A percentile compares a stretch with the other conserved stretches of the same genome.
phyloP scores from a whole-genome alignment of 805 yeast species.

The Metschnikowia orientalis region DNA sequence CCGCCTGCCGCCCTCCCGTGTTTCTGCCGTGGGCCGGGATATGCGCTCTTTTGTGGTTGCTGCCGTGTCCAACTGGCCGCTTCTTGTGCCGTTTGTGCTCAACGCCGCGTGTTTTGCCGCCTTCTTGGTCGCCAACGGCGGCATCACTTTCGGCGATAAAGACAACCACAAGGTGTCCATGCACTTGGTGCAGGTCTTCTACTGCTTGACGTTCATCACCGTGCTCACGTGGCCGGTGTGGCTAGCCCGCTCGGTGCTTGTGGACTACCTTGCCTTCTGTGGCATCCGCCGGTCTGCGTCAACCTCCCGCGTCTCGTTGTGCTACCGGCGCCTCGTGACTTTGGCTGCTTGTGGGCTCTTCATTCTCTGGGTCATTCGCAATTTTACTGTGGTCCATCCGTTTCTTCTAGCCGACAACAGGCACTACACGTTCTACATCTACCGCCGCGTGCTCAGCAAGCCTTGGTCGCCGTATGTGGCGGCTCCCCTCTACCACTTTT shows the following conservation, averaged over 20 bases:
- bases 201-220: slow-evolving; percentile 61
- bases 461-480: slow-evolving; percentile 44
- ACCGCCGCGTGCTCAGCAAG: slow-evolving; percentile 58
- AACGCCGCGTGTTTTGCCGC: slow-evolving; percentile 50
- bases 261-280: slow-evolving; percentile 33
- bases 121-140: slow-evolving; percentile 67
- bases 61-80: slow-evolving; percentile 18
- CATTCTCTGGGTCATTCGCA: slow-evolving; percentile 47
- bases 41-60: slow-evolving; percentile 6
- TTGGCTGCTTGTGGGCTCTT: slow-evolving; percentile 6
- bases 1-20: not conserved
- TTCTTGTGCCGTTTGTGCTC: slow-evolving; percentile 45
- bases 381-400: slow-evolving; percentile 78
- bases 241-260: slow-evolving; percentile 44
- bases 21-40: not conserved
- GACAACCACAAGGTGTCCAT: slow-evolving; percentile 69
- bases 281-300: not conserved
- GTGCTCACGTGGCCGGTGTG: slow-evolving; percentile 74
- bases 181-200: slow-evolving; percentile 78
- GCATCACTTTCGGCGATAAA: slow-evolving; percentile 89
- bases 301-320: not conserved
- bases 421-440: slow-evolving; percentile 86
- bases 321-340: not conserved
- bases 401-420: slow-evolving; percentile 91
- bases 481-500: slow-evolving; percentile 70